Conservation (phyloP, 2,329 filamentous ascomycete species). For the Xylaria sp. region DNA sequence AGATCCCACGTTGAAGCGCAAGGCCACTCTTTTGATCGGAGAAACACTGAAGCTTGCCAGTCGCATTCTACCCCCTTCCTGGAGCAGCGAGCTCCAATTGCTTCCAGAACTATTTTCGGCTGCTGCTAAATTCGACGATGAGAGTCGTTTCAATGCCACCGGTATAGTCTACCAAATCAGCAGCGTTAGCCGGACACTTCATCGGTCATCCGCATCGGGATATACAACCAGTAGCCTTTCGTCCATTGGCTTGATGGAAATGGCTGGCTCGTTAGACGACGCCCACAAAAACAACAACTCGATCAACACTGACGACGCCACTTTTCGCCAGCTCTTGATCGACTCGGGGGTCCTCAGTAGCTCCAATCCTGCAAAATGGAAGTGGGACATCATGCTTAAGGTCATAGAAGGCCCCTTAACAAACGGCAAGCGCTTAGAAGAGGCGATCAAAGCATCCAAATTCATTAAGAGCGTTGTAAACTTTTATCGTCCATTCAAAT, state of each 20-base stretch:
- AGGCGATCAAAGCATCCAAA: conserved; percentile 93
- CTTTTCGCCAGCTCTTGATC: conserved; percentile 71
- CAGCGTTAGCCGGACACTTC: conserved; percentile 92
- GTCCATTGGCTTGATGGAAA: conserved; percentile 57
- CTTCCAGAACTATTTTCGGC: conserved; percentile 85
- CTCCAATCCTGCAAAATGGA: conserved; percentile 94
- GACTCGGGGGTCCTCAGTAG: conserved; percentile 89
- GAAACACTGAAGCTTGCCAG: conserved; percentile 92
- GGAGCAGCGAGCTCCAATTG: conserved; percentile 87
- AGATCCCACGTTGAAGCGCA: conserved; percentile 78
- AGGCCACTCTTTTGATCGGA: conserved; percentile 88
- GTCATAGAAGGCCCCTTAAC: conserved; percentile 93
- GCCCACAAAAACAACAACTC: conserved; percentile 62
- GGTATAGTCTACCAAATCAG: conserved; percentile 98
- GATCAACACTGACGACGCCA: conserved; percentile 67
- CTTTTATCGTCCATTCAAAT: conserved; percentile 97
- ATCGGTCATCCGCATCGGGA: conserved; percentile 73
- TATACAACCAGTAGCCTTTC: conserved; percentile 52
- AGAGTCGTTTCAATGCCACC: conserved; percentile 81
- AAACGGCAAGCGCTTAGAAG: conserved; percentile 90
- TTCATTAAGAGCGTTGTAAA: conserved; percentile 95
- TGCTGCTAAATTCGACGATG: conserved; percentile 75
- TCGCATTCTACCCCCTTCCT: conserved; percentile 80
- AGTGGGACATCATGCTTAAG: conserved; percentile 91
- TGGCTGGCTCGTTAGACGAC: conserved; percentile 64